phyloP scores from a whole-genome alignment of 2,329 filamentous ascomycete species.

The Claviceps capensis region DNA sequence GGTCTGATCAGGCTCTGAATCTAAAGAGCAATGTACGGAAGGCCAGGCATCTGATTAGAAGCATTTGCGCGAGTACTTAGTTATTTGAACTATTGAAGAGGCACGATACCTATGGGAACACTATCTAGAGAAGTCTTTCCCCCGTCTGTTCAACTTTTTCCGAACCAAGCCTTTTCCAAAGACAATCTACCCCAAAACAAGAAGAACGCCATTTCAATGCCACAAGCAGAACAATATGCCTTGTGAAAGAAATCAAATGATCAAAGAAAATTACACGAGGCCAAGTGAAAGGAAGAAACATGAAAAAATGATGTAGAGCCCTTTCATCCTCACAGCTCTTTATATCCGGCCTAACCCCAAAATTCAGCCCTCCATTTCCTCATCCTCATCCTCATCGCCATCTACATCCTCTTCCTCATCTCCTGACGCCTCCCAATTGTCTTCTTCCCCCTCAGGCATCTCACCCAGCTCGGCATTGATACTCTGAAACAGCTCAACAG shows the following conservation, averaged over 20 bases:
- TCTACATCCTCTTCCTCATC: conserved; percentile 36
- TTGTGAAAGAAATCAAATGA: too few species aligned
- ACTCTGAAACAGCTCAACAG: conserved; percentile 51
- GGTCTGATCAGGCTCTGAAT: not conserved
- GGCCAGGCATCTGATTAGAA: not conserved
- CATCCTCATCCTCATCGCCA: conserved; percentile 37
- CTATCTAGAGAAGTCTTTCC: not conserved
- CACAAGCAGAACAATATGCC: not conserved
- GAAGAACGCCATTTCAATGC: conserved; percentile 13
- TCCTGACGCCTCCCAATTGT: conserved; percentile 35
- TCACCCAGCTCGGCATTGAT: conserved; percentile 54
- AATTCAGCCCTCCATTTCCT: conserved; percentile 37
- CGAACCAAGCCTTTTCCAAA: not conserved
- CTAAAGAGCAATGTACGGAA: not conserved
- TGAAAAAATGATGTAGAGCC: not conserved
- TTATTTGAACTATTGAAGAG: not conserved
- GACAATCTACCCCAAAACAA: not conserved
- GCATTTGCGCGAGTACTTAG: not conserved
- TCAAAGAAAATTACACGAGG: not conserved
- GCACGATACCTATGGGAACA: not conserved
- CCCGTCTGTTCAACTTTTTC: not conserved
- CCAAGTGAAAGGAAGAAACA: not conserved
- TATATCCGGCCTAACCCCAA: not conserved
- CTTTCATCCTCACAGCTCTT: not conserved
- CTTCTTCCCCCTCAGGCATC: conserved; percentile 38